Evolutionary conservation across 2,329 filamentous ascomycete genomes (phyloP).

Genomic region (Ophiostoma tasmaniense): DNA sequence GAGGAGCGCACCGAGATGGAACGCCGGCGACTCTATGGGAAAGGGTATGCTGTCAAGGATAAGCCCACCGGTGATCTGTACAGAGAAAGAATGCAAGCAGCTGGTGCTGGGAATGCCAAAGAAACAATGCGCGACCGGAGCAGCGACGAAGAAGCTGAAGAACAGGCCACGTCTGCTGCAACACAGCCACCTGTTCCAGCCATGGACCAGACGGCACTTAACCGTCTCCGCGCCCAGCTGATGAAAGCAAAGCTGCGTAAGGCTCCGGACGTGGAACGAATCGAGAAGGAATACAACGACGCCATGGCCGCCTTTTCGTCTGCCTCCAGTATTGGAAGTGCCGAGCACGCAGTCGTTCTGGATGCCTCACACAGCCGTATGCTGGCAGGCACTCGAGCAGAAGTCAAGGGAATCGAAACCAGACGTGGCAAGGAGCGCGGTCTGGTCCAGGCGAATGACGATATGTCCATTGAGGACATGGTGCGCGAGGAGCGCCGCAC

Average conservation of each 20-base stretch:
- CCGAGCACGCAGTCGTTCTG: slow-evolving; percentile 65
- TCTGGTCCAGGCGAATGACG: slow-evolving; percentile 79
- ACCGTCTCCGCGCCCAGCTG: slow-evolving; percentile 83
- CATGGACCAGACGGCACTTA: slow-evolving; percentile 72
- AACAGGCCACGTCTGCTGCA: slow-evolving; percentile 30
- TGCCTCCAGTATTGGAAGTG: slow-evolving; percentile 31
- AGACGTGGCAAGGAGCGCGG: slow-evolving; percentile 80
- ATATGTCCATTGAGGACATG: slow-evolving; percentile 97
- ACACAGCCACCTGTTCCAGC: slow-evolving; percentile 30
- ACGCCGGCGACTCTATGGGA: slow-evolving; percentile 70
- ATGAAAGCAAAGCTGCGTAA: slow-evolving; percentile 89
- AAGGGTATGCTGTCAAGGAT: slow-evolving; percentile 74
- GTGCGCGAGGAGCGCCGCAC: slow-evolving; percentile 87
- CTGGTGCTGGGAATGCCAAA: background rate
- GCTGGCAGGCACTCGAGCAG: slow-evolving; percentile 63
- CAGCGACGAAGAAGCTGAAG: background rate
- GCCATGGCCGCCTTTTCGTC: slow-evolving; percentile 54
- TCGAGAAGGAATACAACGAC: slow-evolving; percentile 77
- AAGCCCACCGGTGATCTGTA: slow-evolving; percentile 84
- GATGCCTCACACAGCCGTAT: slow-evolving; percentile 84
- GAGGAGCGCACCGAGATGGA: slow-evolving; percentile 92
- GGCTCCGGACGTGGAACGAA: slow-evolving; percentile 61
- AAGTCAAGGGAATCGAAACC: slow-evolving; percentile 69
- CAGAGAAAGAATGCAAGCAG: slow-evolving; percentile 49
- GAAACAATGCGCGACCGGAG: background rate